A percentile compares a stretch with the other conserved stretches of the same genome.
These are phyloP conservation scores for Gracilaria vermiculophylla DNA, from an alignment of 23 red algal genomes.

Conservation along the genomic window DNA sequence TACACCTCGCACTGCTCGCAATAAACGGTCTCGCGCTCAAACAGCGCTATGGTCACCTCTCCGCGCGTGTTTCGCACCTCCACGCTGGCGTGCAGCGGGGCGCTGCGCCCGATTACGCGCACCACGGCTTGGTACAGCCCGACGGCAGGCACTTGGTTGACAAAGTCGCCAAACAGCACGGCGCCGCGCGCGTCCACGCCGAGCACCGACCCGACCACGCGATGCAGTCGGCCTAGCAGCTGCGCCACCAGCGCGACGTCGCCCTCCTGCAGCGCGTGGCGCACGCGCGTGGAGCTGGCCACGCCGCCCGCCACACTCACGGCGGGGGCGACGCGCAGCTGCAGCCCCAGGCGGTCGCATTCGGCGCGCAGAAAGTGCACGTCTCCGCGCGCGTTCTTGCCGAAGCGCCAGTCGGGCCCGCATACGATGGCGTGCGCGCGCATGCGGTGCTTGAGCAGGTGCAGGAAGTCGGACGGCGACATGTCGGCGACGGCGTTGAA, in stretches of 20 bases:
- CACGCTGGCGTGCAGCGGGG: slow-evolving; percentile 15
- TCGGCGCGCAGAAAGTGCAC: slow-evolving; percentile 44
- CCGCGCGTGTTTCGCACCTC: not conserved
- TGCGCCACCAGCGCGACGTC: slow-evolving; percentile 37
- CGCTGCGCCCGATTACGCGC: slow-evolving; percentile 43
- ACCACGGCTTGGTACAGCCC: slow-evolving; percentile 59
- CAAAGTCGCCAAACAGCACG: slow-evolving; percentile 28
- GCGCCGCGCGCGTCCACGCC: not conserved
- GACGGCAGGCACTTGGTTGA: slow-evolving; percentile 53
- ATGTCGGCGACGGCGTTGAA: slow-evolving; percentile 48
- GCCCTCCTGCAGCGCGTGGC: slow-evolving; percentile 39
- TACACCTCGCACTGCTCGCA: slow-evolving; percentile 70
- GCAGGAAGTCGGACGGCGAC: slow-evolving; percentile 51
- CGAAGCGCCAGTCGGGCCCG: slow-evolving; percentile 85
- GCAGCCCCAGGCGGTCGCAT: not conserved
- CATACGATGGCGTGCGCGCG: slow-evolving; percentile 75
- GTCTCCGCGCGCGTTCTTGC: slow-evolving; percentile 56
- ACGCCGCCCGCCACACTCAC: not conserved
- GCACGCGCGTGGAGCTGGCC: slow-evolving; percentile 50
- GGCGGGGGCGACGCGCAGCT: slow-evolving; percentile 6
- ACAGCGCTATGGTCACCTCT: slow-evolving; percentile 8
- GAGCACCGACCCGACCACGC: slow-evolving; percentile 27
- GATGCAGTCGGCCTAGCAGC: slow-evolving; percentile 64
- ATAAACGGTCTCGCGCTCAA: slow-evolving; percentile 39
- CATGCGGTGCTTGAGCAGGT: slow-evolving; percentile 16